A percentile compares a stretch with the other conserved stretches of the same genome.
Conservation (phyloP, 441 rosid species). For the Mallotus japonicus region DNA sequence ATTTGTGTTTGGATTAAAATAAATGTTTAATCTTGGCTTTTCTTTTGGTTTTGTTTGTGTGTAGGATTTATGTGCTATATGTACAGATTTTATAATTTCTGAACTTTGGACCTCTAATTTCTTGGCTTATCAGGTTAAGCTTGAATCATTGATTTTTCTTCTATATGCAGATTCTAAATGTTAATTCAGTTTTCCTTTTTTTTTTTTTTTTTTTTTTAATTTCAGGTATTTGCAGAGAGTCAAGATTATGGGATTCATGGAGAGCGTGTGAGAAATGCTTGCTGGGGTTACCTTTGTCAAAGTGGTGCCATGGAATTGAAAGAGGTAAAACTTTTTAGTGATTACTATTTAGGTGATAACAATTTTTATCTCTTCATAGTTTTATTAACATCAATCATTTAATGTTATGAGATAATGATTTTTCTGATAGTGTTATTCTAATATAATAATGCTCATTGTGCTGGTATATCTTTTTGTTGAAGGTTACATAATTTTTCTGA, state of each 20-base stretch:
- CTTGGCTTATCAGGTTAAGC: conserved; percentile 80
- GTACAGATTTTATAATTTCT: conserved; percentile 89
- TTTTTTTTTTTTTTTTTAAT: conserved; percentile 26
- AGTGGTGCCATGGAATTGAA: conserved; percentile 87
- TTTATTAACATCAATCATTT: too few relatives aligned
- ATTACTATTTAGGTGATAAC: neutral
- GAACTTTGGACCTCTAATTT: conserved; percentile 90
- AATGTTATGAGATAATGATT: neutral
- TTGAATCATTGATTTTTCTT: neutral
- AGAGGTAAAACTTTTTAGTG: conserved; percentile 47
- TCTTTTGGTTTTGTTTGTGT: conserved; percentile 11
- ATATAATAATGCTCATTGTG: neutral
- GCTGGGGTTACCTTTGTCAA: conserved; percentile 98
- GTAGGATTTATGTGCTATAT: conserved; percentile 91
- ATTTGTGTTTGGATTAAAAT: neutral
- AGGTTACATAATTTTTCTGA: neutral
- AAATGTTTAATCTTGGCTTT: neutral
- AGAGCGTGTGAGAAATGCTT: conserved; percentile 92
- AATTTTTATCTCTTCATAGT: too few relatives aligned
- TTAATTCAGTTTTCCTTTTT: neutral
- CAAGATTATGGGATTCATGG: conserved; percentile 98
- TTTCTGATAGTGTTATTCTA: too few relatives aligned
- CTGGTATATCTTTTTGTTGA: neutral
- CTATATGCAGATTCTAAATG: neutral
- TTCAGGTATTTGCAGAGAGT: conserved; percentile 89